phyloP scores from a whole-genome alignment of 129 eudicot species.

The Arctium minus region DNA sequence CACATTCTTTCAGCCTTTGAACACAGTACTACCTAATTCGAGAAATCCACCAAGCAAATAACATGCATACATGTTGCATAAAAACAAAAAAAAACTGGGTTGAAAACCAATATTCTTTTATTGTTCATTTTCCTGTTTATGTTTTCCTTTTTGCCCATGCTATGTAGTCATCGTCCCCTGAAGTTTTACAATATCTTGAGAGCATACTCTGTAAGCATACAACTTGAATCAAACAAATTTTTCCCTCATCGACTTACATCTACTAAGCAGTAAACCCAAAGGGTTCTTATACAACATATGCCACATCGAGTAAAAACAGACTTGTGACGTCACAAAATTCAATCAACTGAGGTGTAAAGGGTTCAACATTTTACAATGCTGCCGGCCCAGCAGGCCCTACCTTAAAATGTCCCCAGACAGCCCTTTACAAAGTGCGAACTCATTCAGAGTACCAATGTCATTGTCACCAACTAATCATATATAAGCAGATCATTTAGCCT shows the following conservation, averaged over 20 bases:
- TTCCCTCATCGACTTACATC: background rate
- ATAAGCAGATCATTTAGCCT: background rate
- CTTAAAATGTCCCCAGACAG: too few species aligned
- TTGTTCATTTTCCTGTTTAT: background rate
- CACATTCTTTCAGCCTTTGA: background rate
- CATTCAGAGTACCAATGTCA: background rate
- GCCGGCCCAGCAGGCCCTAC: background rate
- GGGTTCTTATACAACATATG: background rate
- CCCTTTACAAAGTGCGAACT: background rate
- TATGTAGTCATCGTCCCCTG: background rate
- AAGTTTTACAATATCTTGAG: background rate
- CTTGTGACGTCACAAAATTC: background rate
- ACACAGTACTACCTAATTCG: background rate
- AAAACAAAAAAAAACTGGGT: too few species aligned
- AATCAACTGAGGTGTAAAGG: background rate
- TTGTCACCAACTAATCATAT: background rate
- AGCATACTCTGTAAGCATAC: background rate
- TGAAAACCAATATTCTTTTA: background rate
- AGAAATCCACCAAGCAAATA: background rate
- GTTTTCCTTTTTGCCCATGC: background rate
- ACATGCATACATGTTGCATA: background rate
- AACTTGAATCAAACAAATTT: background rate
- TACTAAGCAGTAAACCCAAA: background rate
- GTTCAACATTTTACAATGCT: background rate
- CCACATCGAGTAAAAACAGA: background rate